Evolutionary conservation across 257 asterid species (phyloP).

Genomic region (Jaltomata sinuosa): DNA sequence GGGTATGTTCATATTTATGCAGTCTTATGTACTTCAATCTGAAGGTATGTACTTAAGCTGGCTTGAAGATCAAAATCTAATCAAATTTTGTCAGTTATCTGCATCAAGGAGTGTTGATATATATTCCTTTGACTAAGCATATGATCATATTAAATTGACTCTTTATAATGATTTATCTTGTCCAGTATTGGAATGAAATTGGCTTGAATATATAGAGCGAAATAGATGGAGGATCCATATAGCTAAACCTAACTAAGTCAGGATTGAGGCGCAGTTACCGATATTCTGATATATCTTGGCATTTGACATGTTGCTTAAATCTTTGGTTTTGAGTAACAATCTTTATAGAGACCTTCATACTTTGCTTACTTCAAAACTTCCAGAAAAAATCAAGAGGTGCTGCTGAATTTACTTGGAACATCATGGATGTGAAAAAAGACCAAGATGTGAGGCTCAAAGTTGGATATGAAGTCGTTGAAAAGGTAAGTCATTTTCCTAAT

Average conservation of each 20-base stretch:
- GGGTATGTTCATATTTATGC: neutral
- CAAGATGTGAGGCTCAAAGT: conserved; percentile 75
- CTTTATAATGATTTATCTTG: neutral
- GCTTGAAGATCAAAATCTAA: neutral
- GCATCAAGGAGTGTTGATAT: neutral
- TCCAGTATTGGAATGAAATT: neutral
- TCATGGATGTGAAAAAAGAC: conserved; percentile 50
- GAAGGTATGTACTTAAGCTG: neutral
- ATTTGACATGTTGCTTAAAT: neutral
- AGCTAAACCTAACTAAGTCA: neutral
- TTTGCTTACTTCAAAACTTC: neutral
- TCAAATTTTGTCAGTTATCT: neutral
- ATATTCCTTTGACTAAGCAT: neutral
- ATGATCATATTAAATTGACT: neutral
- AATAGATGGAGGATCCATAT: neutral
- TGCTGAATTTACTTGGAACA: conserved; percentile 64
- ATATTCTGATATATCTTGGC: neutral
- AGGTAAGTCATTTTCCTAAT: conserved; percentile 32
- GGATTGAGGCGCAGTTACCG: neutral
- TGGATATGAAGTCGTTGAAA: conserved; percentile 64
- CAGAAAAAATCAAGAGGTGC: conserved; percentile 63
- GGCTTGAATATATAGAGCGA: neutral
- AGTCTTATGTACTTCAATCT: neutral
- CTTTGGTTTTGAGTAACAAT: neutral
- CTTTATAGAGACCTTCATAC: neutral